phyloP scores from a whole-genome alignment of 1,284 basidiomycete genomes.

The Chiua sp. region DNA sequence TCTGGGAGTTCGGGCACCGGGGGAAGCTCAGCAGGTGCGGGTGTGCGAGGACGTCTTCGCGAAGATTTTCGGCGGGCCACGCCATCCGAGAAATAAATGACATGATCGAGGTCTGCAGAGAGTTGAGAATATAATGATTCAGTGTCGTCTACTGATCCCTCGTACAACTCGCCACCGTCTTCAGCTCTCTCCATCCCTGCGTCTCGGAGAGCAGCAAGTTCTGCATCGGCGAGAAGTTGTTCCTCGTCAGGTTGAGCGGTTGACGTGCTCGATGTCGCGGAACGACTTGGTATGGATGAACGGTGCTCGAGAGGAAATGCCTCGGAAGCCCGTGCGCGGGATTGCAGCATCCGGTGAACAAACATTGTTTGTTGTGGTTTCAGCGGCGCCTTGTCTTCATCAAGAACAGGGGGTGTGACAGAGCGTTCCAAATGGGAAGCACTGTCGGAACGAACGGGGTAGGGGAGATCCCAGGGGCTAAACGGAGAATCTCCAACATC shows the following conservation, averaged over 20 bases:
- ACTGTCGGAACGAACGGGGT: background rate
- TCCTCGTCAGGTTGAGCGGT: constrained; percentile 11
- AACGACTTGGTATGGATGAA: constrained; percentile 6
- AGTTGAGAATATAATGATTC: constrained; percentile 29
- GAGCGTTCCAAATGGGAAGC: background rate
- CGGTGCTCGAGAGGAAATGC: background rate
- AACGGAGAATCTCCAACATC: background rate
- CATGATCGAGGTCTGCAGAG: constrained; percentile 29
- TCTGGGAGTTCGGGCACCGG: constrained; percentile 30
- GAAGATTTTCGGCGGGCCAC: constrained; percentile 13
- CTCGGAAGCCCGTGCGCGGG: constrained; percentile 29
- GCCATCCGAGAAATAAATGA: constrained; percentile 1
- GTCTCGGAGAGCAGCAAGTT: constrained; percentile 18
- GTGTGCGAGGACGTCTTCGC: constrained; percentile 9
- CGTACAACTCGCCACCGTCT: constrained; percentile 1
- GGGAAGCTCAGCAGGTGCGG: constrained; percentile 8
- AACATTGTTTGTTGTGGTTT: constrained; percentile 17
- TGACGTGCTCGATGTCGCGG: constrained; percentile 10
- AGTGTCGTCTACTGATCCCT: constrained; percentile 4
- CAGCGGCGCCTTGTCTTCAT: background rate
- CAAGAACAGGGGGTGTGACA: constrained; percentile 9
- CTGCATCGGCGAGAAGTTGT: constrained; percentile 20
- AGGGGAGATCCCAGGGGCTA: constrained; percentile 11
- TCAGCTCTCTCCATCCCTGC: constrained; percentile 4
- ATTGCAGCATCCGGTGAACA: constrained; percentile 28